A percentile compares a stretch with the other conserved stretches of the same genome.
phyloP scores from a whole-genome alignment of 2,329 filamentous ascomycete genomes.

The Chaetomiaceae sp. region DNA sequence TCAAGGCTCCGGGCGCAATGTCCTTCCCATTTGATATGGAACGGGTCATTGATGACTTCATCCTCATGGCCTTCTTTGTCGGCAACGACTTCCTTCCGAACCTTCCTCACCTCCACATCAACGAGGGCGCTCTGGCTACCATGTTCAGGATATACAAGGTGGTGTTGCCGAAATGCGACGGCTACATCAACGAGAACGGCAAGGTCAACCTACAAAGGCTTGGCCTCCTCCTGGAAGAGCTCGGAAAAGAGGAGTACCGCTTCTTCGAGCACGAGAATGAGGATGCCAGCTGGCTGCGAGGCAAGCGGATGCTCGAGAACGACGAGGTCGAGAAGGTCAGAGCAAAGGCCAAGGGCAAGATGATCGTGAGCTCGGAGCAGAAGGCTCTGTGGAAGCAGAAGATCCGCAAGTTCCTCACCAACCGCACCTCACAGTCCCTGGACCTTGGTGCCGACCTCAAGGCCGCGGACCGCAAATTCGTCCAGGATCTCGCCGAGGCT shows the following conservation, averaged over 20 bases:
- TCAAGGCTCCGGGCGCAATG: constrained; percentile 65
- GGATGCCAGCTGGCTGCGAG: constrained; percentile 87
- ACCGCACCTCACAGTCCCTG: constrained; percentile 59
- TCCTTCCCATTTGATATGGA: constrained; percentile 87
- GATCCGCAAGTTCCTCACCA: constrained; percentile 77
- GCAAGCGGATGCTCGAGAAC: constrained; percentile 72
- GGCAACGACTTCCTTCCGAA: constrained; percentile 99
- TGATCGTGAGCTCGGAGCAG: constrained; percentile 74
- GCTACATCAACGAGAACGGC: constrained; percentile 95
- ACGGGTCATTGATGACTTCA: constrained; percentile 96
- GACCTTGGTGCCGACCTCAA: constrained; percentile 70
- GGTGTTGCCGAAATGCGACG: constrained; percentile 78
- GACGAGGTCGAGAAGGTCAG: constrained; percentile 56
- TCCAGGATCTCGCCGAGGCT: constrained; percentile 73
- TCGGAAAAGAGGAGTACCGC: constrained; percentile 84
- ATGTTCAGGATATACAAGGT: constrained; percentile 98
- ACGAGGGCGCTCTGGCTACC: constrained; percentile 90
- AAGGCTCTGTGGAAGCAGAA: constrained; percentile 74
- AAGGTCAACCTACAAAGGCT: constrained; percentile 84
- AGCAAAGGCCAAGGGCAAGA: constrained; percentile 53
- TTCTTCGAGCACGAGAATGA: constrained; percentile 88
- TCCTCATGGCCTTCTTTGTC: constrained; percentile 98
- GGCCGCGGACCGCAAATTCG: constrained; percentile 86
- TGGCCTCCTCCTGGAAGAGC: constrained; percentile 70
- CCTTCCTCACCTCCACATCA: constrained; percentile 93